Evolutionary conservation across 208 protist species (phyloP), one percentile per base, ranked within the genome.

Genomic region (Leishmania martiniquensis): DNA sequence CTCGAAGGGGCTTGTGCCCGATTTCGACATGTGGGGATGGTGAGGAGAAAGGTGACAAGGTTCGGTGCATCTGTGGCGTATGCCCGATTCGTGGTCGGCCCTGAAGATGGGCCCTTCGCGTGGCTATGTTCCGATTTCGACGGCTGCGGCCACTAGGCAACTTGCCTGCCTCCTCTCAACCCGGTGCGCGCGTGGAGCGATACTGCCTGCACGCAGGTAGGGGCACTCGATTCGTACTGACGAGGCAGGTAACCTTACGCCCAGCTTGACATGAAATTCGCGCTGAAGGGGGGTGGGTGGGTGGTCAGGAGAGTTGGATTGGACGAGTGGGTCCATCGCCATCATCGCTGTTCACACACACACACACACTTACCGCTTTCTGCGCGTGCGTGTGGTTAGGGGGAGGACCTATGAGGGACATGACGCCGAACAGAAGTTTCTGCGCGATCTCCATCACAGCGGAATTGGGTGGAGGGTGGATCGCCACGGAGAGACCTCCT

Each of bases 1-100:
- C 15, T 84, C 76, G 37, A 84, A 82, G 34, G 52, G n/a, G n/a
- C 52, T 72, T 22, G 62, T 5, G 42, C 25, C 1, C 3, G 6
- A 54, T 12, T 69, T 4, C 15, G 70, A 81, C 77, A 81, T 81
- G 42, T 37, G 66, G 66, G 6, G 44, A 54, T 2, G 4, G 20
- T 12, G 25, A 72, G 15, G 65, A 7, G 39, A 69, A 42, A 49
- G 34, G 10, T 20, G 25, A 49, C 68, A 44, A 13, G 29, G n/a
- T n/a, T n/a, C n/a, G n/a, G 68, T 39, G 29, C 20, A 22, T 72
- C 45, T 72, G 47, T 57, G 29, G 45, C 13, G 37, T 69, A 34
- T 32, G 2, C 39, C 20, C 10, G 10, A 67, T 68, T 20, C 10
- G 25, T 69, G 42, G 44, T 12, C 12, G 34, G 15, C 17, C 20